Base-by-base conservation (phyloP, 495 filamentous ascomycete species). In the Hyaloscypha finlandica region DNA sequence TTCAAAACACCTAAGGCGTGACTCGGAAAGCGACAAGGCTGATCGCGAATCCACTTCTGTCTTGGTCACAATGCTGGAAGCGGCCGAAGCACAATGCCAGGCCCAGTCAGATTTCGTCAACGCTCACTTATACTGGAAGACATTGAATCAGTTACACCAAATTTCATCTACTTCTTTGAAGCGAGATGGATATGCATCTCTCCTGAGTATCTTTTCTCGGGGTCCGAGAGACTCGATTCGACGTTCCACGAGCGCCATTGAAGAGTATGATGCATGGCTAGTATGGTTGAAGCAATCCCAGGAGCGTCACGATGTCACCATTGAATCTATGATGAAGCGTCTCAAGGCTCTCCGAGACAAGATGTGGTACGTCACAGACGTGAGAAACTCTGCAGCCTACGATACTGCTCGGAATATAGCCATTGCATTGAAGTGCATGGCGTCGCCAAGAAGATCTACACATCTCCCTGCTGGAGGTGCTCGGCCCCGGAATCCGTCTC, bases 291-390 rank as follows among this genome's bases (percentile, higher is more conserved):
- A 89, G 69, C 88, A 89, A 69, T 88, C 88, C 45, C 87, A 91
- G 71, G 88, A 91, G 68, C 83, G 88, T 8, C 87, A 88, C 59
- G 89, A 91, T 74, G 79, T 81, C 14, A 79, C 81, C 1, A 86
- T 89, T 64, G 87, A 90, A 56, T 79, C 81, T 25, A 89, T 91
- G 88, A 89, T 90, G 81, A 81, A 80, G 63, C 84, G 84, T 16
- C 76, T 89, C 19, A 88, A 88, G 61, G 85, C 88, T 29, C 79
- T 94, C 22, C 85, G 95, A 52, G 90, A 96, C 76, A 98, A 98
- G 82, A 97, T 97, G 92, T 99, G 95, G 95, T 99, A 97, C 76
- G 91, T 95, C 70, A 96, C 94, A 6, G 95, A 98, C 76, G 95
- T 98, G 53, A 89, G 90, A 63, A 94, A 97, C 72, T 97, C 94